phyloP scores from a whole-genome alignment of 1,284 basidiomycete species.

The Ustanciosporium gigantosporum region DNA sequence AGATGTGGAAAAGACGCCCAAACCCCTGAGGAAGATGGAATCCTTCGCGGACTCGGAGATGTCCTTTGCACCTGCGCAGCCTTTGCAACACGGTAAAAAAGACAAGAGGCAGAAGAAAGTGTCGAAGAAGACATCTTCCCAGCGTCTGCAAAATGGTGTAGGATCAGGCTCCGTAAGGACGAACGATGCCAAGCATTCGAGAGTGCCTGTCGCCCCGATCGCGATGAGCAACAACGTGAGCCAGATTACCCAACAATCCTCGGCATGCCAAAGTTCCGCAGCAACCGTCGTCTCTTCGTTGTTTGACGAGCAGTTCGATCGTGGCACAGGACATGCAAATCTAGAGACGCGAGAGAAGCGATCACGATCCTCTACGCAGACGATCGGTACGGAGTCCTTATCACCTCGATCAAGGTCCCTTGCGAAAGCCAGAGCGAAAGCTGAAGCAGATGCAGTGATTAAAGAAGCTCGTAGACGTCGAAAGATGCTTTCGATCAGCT shows the following conservation, averaged over 20 bases:
- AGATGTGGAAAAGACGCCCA: constrained; percentile 9
- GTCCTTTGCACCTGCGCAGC: neutral
- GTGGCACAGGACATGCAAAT: no score
- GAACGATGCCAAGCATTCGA: neutral
- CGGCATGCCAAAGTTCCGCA: constrained; percentile 23
- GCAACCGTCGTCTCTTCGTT: constrained; percentile 21
- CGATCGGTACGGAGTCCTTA: no score
- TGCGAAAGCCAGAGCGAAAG: constrained; percentile 16
- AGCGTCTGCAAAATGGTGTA: neutral
- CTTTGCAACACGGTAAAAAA: neutral
- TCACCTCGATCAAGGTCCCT: neutral
- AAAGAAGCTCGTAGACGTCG: constrained; percentile 17
- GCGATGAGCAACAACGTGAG: no score
- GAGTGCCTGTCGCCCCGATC: neutral
- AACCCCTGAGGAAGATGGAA: constrained; percentile 1
- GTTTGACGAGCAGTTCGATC: constrained; percentile 26
- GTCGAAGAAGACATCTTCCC: neutral
- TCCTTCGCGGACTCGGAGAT: constrained; percentile 6
- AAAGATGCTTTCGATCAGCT: constrained; percentile 30
- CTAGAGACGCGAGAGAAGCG: no score
- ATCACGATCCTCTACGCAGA: no score
- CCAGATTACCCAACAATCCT: no score
- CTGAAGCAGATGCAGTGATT: constrained; percentile 19
- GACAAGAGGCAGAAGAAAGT: no score
- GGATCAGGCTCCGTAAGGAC: no score